phyloP scores from a whole-genome alignment of 306 rosid species.

The Fagus crenata region DNA sequence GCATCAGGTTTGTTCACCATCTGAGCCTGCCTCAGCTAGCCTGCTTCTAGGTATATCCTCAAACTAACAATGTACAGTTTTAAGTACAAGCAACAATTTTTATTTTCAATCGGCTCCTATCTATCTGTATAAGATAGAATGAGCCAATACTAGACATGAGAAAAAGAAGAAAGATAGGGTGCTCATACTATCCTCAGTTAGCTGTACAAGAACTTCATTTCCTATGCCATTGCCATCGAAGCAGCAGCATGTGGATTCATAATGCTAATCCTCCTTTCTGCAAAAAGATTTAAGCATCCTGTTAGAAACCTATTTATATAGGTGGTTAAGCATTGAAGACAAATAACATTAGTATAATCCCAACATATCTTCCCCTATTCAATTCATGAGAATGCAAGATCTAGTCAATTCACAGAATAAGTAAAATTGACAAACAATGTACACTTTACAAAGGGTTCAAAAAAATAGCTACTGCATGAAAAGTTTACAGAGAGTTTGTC shows the following conservation, averaged over 20 bases:
- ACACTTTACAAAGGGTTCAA: neutral
- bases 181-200: constrained; percentile 52
- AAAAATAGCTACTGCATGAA: neutral
- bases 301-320: constrained; percentile 21
- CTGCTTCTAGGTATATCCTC: constrained; percentile 52
- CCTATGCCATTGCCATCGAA: constrained; percentile 29
- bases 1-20: constrained; percentile 38
- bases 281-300: constrained; percentile 16
- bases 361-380: neutral
- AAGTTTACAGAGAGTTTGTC: neutral
- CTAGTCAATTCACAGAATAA: neutral
- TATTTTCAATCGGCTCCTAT: constrained; percentile 42
- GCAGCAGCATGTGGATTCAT: constrained; percentile 44
- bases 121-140: constrained; percentile 39
- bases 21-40: constrained; percentile 48
- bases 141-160: constrained; percentile 35
- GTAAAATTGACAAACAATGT: neutral
- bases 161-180: constrained; percentile 34
- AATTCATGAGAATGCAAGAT: neutral
- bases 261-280: constrained; percentile 67
- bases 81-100: constrained; percentile 48
- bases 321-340: neutral
- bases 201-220: constrained; percentile 48
- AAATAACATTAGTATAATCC: neutral
- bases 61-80: constrained; percentile 58